phyloP scores from a whole-genome alignment of 257 asterid genomes.

The Solanum dulcamara region DNA sequence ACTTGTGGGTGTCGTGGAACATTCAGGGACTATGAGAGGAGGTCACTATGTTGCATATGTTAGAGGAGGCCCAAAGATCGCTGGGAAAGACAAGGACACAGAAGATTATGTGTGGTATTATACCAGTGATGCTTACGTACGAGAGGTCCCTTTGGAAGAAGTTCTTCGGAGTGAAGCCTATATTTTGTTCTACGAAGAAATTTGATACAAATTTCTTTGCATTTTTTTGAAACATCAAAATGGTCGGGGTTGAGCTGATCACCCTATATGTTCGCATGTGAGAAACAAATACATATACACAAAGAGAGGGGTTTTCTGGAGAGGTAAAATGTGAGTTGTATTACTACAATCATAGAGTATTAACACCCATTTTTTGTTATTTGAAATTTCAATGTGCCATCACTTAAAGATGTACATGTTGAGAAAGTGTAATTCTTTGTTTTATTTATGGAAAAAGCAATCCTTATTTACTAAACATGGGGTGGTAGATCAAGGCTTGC shows the following conservation, averaged over 20 bases:
- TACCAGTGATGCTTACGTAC: conserved; percentile 66
- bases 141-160: conserved; percentile 49
- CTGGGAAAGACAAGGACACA: neutral
- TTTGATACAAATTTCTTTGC: conserved; percentile 22
- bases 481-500: neutral
- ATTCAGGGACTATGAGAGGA: conserved; percentile 73
- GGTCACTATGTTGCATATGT: conserved; percentile 85
- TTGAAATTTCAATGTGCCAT: conserved; percentile 14
- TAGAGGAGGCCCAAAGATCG: conserved; percentile 32
- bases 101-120: conserved; percentile 52
- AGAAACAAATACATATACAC: neutral
- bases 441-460: neutral
- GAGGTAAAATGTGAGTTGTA: conserved; percentile 9
- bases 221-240: conserved; percentile 8
- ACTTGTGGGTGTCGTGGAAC: conserved; percentile 79
- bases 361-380: conserved; percentile 19
- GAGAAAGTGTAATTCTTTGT: neutral
- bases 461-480: neutral
- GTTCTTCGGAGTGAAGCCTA: conserved; percentile 69
- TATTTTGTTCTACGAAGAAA: conserved; percentile 66
- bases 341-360: conserved; percentile 11
- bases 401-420: conserved; percentile 4
- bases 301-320: neutral
- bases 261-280: neutral
- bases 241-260: conserved; percentile 5